Conservation (phyloP, 176 grass and related monocot species). For the Oryza glumipatula region DNA sequence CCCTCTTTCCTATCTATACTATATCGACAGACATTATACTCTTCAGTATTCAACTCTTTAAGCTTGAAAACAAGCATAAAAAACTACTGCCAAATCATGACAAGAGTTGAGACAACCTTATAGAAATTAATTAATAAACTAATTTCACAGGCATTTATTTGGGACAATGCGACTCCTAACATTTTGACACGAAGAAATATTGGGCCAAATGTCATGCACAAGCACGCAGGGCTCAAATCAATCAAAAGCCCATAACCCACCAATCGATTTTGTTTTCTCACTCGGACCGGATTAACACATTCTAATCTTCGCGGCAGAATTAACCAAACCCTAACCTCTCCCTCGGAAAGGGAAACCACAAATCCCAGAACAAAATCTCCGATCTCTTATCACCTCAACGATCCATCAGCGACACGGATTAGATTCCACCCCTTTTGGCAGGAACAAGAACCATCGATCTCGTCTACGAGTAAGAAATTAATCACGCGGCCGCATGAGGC, state of each 20-base stretch:
- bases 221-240: background rate
- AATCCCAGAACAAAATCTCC: background rate
- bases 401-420: background rate
- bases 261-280: background rate
- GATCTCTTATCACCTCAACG: background rate
- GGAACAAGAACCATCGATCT: no score
- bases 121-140: background rate
- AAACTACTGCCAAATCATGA: slow-evolving; percentile 2
- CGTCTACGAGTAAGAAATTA: background rate
- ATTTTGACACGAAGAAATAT: background rate
- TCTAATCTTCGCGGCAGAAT: no score
- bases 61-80: background rate
- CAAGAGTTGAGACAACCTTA: background rate
- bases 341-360: background rate
- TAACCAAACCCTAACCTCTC: slow-evolving; percentile 7
- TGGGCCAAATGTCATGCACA: background rate
- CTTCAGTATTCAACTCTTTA: background rate
- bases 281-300: background rate
- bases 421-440: background rate
- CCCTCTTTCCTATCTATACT: background rate
- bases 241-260: slow-evolving; percentile 9
- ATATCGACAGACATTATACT: background rate
- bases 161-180: no score
- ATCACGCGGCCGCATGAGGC: background rate
- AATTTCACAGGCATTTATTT: no score